phyloP scores from a whole-genome alignment of 306 rosid species.

The Rosa lucieae region DNA sequence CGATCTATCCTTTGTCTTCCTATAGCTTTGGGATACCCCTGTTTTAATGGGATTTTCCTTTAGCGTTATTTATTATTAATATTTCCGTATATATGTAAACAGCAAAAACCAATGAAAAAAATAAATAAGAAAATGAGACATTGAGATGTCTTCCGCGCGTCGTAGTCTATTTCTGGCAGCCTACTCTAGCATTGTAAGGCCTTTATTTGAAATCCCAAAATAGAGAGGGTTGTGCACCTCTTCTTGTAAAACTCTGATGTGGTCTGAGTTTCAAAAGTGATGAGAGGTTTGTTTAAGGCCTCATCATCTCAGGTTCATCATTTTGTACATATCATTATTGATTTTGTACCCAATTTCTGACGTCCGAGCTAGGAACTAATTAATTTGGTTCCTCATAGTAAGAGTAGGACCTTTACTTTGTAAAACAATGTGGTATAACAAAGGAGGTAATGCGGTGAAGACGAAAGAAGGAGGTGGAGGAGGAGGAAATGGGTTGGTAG shows the following conservation, averaged over 20 bases:
- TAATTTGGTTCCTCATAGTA: not conserved
- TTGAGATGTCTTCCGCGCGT: not conserved
- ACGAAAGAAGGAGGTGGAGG: constrained; percentile 44
- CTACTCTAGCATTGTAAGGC: constrained; percentile 22
- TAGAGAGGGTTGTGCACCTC: constrained; percentile 1
- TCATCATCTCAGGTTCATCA: not conserved
- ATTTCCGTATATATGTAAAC: not conserved
- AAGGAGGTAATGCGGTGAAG: constrained; percentile 28
- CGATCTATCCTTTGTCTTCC: not conserved
- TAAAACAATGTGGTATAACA: constrained; percentile 57
- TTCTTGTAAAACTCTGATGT: not conserved
- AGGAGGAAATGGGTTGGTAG: constrained; percentile 73
- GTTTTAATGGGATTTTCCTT: not conserved
- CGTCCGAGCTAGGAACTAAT: not conserved
- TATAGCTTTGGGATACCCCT: not conserved
- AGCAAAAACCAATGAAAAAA: not conserved
- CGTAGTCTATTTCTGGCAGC: constrained; percentile 10
- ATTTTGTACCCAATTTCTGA: not conserved
- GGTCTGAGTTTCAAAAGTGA: not conserved
- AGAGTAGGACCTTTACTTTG: not conserved
- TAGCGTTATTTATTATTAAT: not conserved
- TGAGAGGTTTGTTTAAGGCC: not conserved
- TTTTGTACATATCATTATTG: not conserved
- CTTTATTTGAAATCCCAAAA: constrained; percentile 15
- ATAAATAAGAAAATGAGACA: not conserved